phyloP scores from a whole-genome alignment of 1,284 basidiomycete species.

The Moesziomyces sp. region DNA sequence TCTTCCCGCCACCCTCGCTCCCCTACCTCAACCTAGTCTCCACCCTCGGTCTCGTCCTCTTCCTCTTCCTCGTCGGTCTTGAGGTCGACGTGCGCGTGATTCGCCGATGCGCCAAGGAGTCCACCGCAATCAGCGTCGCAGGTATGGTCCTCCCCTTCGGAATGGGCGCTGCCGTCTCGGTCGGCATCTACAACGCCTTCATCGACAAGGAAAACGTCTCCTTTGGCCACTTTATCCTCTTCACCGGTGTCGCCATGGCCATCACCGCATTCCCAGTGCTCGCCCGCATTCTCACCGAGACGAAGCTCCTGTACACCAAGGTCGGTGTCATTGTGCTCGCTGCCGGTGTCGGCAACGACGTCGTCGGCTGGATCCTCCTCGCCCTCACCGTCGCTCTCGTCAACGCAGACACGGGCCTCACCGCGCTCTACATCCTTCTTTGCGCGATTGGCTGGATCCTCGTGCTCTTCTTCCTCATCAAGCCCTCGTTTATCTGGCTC shows the following conservation, averaged over 20 bases:
- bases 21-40: slow-evolving; percentile 87
- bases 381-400: slow-evolving; percentile 90
- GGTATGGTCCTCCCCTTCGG: slow-evolving; percentile 84
- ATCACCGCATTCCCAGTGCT: slow-evolving; percentile 88
- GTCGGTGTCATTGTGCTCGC: slow-evolving; percentile 93
- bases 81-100: slow-evolving; percentile 86
- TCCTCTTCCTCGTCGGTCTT: slow-evolving; percentile 86
- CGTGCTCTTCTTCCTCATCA: slow-evolving; percentile 80
- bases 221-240: slow-evolving; percentile 90
- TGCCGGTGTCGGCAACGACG: slow-evolving; percentile 88
- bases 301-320: slow-evolving; percentile 83
- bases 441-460: slow-evolving; percentile 83
- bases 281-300: slow-evolving; percentile 75
- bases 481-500: slow-evolving; percentile 76
- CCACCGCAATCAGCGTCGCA: slow-evolving; percentile 71
- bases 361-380: slow-evolving; percentile 75
- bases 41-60: slow-evolving; percentile 78
- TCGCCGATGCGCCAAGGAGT: slow-evolving; percentile 69
- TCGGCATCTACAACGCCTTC: slow-evolving; percentile 83
- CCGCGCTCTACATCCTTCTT: slow-evolving; percentile 84
- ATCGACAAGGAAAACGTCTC: slow-evolving; percentile 74
- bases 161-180: slow-evolving; percentile 82
- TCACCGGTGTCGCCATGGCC: slow-evolving; percentile 87
- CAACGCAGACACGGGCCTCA: slow-evolving; percentile 79
- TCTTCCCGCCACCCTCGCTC: slow-evolving; percentile 71